Base-by-base conservation (phyloP, 148 eudicot species). In the Rhododendron molle region DNA sequence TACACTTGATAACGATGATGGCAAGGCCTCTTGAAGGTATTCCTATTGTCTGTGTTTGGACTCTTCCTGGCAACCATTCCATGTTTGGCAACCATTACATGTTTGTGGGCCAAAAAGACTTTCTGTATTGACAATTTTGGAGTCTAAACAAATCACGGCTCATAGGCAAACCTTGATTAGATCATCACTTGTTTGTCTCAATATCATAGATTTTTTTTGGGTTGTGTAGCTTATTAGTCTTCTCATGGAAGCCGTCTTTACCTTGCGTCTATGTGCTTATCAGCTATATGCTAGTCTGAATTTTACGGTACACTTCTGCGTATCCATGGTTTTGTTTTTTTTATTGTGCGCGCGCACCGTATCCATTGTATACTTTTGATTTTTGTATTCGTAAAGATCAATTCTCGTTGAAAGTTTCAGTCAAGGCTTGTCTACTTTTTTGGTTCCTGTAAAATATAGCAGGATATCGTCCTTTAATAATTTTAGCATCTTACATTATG, bases 21-120 rank as follows among this genome's bases (percentile, higher is more conserved):
- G 89, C 86, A 84, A 84, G 67, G 89, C 89, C 84, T 85, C 94
- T 88, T 96, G 90, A 92, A 78, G 84, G 78, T 83, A 18, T 78
- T 86, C 44, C 78, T 2, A 21, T 28, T 7, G 13, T 60, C n/a
- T 4, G 40, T 44, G 0, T 15, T 38, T 69, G 34, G 30, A 30
- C 20, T 12, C 4, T 1, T n/a, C 21, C 5, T 26, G 16, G 18
- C 58, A 16, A 80, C 65, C 10, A 26, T 80, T 80, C 7, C 62
- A 1, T 26, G 50, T 80, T 28, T 80, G 5, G 18, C 58, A 16
- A 80, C 65, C 10, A 26, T 80, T 80, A 16, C 62, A 1, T 26
- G 50, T 80, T 28, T 80, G 5, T 11, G 5, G 65, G 62, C 12
- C 82, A 80, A 21, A 60, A 23, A 60, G 3, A 21, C 26, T 60